Base-by-base conservation (phyloP, 2,329 filamentous ascomycete genomes). In the Salinomyces thailandicus region DNA sequence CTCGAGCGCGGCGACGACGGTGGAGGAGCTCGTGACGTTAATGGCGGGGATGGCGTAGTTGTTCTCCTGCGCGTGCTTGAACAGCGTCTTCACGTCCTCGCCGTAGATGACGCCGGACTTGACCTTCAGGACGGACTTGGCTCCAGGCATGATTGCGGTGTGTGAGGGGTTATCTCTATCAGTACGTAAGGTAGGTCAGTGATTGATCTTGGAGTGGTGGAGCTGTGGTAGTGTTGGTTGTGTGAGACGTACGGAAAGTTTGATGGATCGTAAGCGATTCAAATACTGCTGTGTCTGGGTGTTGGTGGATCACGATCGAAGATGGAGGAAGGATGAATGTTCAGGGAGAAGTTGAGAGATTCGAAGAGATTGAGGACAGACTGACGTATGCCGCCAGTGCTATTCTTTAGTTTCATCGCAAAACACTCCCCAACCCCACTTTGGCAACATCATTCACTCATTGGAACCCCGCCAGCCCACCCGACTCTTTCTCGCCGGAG, bases 11-110 rank as follows among this genome's bases (percentile, higher is more conserved):
- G 85, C 79, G 50, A 95, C 81, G 46, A 78, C 81, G 45, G 81
- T 85, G 46, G 85, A 94, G 45, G 84, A 93, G 28, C 86, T 93
- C 54, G 89, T 96, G 59, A 93, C 84, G 69, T 96, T 95, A 51
- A 61, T 55, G 44, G 52, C 50, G 37, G 54, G 87, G 54, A 95
- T 85, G 55, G 87, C 87, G 59, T 86, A 94, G 48, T 81, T 69
- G 60, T 93, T 75, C 71, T 91, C 75, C 62, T 87, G 81, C 51
- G 84, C 84, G 66, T 95, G 85, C 67, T 87, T 75, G 72, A 95
- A 94, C 58, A 94, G 82, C 60, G 45, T 40, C 30, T 43, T 43
- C 33, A 55, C 52, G 36, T 56, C 53, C 36, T 58, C 55, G 38
- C 57, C 57, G 48, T 59, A 58, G 54, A 60, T 59, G 49, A 61